Percentiles rank a stretch among this genome's conserved stretches.
These are phyloP conservation scores for Rosa hybrid DNA, from an alignment of 331 rosid species.

Conservation along the genomic window DNA sequence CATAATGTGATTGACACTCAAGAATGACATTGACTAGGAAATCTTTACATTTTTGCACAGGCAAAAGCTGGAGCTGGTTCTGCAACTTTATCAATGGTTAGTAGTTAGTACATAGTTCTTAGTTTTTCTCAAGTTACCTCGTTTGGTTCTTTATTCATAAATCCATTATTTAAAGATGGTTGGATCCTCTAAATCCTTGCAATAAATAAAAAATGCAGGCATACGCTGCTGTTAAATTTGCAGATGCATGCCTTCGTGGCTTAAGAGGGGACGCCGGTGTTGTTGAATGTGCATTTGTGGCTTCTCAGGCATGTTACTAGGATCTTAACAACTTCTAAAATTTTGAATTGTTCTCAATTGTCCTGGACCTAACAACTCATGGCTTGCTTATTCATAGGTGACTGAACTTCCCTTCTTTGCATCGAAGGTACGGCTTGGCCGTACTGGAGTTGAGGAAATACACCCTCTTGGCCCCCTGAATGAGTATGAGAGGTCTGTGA, in stretches of 20 bases:
- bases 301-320: conserved; percentile 54
- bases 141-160: neutral
- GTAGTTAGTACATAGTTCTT: conserved; percentile 24
- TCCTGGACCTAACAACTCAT: conserved; percentile 13
- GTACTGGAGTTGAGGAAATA: conserved; percentile 73
- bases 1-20: neutral
- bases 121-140: neutral
- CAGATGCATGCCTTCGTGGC: conserved; percentile 84
- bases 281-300: conserved; percentile 72
- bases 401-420: conserved; percentile 97
- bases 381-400: conserved; percentile 44
- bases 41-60: conserved; percentile 40
- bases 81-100: conserved; percentile 95
- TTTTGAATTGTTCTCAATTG: neutral
- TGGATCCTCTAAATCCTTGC: neutral
- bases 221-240: conserved; percentile 91
- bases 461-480: conserved; percentile 81
- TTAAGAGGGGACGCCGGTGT: conserved; percentile 78
- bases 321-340: neutral
- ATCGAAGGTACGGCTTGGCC: conserved; percentile 79
- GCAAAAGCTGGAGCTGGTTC: conserved; percentile 99
- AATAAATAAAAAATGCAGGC: conserved; percentile 54
- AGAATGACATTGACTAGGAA: conserved; percentile 10
- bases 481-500: conserved; percentile 78
- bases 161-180: neutral